phyloP scores from a whole-genome alignment of 202 grass and related monocot genomes.

The Zoysia matrella region DNA sequence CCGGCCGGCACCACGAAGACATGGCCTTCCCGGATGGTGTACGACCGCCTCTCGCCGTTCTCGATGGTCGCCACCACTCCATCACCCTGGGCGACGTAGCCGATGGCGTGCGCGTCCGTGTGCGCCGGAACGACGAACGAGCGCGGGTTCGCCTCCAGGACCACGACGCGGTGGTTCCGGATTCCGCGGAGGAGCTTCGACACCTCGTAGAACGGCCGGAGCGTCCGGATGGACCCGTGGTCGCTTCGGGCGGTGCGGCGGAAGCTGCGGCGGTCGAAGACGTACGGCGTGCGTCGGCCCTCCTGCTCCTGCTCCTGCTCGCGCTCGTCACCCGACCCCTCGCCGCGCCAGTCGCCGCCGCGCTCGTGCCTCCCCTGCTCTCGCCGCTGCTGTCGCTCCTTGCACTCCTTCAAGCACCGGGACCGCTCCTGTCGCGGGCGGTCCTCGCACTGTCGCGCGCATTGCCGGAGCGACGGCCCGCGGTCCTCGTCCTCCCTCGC shows the following conservation, averaged over 20 bases:
- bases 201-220: constrained; percentile 59
- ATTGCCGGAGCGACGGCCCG: constrained; percentile 27
- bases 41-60: constrained; percentile 57
- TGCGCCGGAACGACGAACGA: constrained; percentile 63
- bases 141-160: constrained; percentile 59
- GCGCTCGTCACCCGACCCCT: neutral
- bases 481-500: neutral
- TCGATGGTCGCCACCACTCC: constrained; percentile 56
- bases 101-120: constrained; percentile 66
- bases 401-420: too few relatives aligned
- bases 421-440: too few relatives aligned
- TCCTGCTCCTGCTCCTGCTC: constrained; percentile 17
- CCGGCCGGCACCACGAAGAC: constrained; percentile 66
- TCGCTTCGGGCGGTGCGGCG: constrained; percentile 32
- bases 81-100: constrained; percentile 75
- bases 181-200: constrained; percentile 69
- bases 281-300: constrained; percentile 37
- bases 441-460: constrained; percentile 1
- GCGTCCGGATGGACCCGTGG: constrained; percentile 51
- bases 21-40: constrained; percentile 60
- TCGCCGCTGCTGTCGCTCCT: constrained; percentile 7
- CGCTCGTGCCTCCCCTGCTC: constrained; percentile 20
- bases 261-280: constrained; percentile 72
- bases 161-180: constrained; percentile 66
- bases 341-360: constrained; percentile 10